Percentiles rank a stretch among this genome's conserved stretches.
phyloP scores from a whole-genome alignment of 129 eudicot species.

The Deinandra increscens region DNA sequence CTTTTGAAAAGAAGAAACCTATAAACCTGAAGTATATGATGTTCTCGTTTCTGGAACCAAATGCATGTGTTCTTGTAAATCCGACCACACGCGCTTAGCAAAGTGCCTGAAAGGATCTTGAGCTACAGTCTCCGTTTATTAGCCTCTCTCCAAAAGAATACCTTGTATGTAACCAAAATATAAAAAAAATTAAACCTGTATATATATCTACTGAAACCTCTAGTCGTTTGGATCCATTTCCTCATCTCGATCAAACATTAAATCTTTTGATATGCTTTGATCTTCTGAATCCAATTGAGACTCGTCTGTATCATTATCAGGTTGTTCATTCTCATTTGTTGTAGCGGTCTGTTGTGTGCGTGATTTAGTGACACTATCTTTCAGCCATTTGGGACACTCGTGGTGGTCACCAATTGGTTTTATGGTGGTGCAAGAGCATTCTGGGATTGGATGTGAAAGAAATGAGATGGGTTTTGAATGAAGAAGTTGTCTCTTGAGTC shows the following conservation, averaged over 20 bases:
- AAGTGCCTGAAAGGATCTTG: not conserved
- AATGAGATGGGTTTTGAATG: slow-evolving; percentile 49
- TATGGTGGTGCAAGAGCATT: slow-evolving; percentile 63
- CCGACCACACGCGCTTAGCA: slow-evolving; percentile 8
- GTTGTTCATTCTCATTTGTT: slow-evolving; percentile 41
- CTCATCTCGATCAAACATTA: slow-evolving; percentile 45
- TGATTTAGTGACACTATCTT: slow-evolving; percentile 23
- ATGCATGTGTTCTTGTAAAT: slow-evolving; percentile 9
- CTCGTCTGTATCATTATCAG: slow-evolving; percentile 44
- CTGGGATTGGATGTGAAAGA: slow-evolving; percentile 84
- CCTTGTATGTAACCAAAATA: slow-evolving; percentile 5
- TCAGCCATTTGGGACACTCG: slow-evolving; percentile 71
- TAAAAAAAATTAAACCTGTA: not conserved
- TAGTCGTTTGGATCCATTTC: slow-evolving; percentile 92
- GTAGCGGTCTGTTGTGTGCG: slow-evolving; percentile 28
- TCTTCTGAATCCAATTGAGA: slow-evolving; percentile 33
- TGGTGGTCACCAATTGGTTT: slow-evolving; percentile 42
- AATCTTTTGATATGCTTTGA: slow-evolving; percentile 21
- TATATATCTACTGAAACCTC: slow-evolving; percentile 20
- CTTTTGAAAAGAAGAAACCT: slow-evolving; percentile 18
- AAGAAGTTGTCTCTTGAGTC: slow-evolving; percentile 45
- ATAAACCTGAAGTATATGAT: slow-evolving; percentile 2
- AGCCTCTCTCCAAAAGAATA: slow-evolving; percentile 21
- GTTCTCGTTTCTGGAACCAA: not conserved
- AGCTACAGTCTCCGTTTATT: slow-evolving; percentile 19